A percentile compares a stretch with the other conserved stretches of the same genome.
Evolutionary conservation across 176 grass and related monocot genomes (phyloP).

Genomic region (Bothriochloa decipiens): DNA sequence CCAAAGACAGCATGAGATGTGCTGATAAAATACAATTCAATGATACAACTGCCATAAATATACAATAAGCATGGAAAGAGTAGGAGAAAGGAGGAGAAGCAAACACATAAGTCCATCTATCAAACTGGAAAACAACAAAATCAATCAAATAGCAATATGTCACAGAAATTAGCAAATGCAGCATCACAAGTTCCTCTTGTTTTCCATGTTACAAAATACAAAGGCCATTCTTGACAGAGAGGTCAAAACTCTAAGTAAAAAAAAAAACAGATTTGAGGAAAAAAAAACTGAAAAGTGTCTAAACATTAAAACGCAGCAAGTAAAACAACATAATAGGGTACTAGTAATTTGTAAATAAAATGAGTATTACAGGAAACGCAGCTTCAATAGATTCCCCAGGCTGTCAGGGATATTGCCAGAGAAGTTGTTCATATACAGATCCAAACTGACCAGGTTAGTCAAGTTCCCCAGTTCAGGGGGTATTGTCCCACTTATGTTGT

Average conservation of each 20-base stretch:
- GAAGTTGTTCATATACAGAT: slow-evolving; percentile 76
- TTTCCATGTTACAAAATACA: background rate
- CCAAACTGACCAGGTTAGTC: slow-evolving; percentile 81
- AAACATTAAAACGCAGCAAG: slow-evolving; percentile 22
- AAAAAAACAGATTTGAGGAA: background rate
- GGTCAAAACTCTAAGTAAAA: background rate
- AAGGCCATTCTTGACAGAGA: slow-evolving; percentile 35
- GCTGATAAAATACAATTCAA: background rate
- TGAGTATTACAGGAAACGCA: slow-evolving; percentile 75
- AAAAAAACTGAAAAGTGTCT: slow-evolving; percentile 26
- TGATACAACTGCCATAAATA: slow-evolving; percentile 3
- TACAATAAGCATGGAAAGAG: slow-evolving; percentile 28
- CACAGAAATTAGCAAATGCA: slow-evolving; percentile 7
- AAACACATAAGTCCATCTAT: slow-evolving; percentile 13
- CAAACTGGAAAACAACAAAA: background rate
- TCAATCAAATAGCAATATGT: background rate
- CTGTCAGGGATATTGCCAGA: slow-evolving; percentile 58
- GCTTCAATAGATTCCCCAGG: slow-evolving; percentile 65
- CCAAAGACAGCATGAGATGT: background rate
- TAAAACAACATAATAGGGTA: slow-evolving; percentile 11
- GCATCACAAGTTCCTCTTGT: slow-evolving; percentile 17
- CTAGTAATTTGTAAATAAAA: slow-evolving; percentile 20
- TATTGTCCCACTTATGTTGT: slow-evolving; percentile 74
- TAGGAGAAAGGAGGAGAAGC: slow-evolving; percentile 5
- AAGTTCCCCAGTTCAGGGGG: slow-evolving; percentile 80